Conservation (phyloP, 257 asterid genomes). For the Petunia axillaris region DNA sequence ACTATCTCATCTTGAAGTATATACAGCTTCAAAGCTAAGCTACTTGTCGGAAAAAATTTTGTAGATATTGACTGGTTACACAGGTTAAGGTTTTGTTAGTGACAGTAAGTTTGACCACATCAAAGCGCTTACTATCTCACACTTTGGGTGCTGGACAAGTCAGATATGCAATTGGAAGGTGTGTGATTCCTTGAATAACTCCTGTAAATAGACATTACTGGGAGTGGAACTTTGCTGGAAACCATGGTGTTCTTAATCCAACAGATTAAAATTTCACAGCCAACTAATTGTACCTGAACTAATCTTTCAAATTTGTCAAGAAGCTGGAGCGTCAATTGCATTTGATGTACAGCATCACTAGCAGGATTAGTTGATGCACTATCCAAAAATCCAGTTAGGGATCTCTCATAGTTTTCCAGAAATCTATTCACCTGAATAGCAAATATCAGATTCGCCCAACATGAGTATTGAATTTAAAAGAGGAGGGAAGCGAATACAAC, state of each 20-base stretch:
- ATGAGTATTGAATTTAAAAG: background rate
- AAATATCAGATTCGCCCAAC: background rate
- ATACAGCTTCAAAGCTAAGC: too few relatives aligned
- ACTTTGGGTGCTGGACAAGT: background rate
- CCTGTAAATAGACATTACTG: background rate
- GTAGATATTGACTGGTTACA: too few relatives aligned
- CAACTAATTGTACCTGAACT: constrained; percentile 55
- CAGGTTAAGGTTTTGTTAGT: too few relatives aligned
- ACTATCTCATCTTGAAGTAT: background rate
- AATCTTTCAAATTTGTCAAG: constrained; percentile 70
- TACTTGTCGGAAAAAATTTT: too few relatives aligned
- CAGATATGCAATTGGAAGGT: background rate
- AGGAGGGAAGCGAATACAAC: background rate
- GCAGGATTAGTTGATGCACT: constrained; percentile 83
- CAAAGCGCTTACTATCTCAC: too few relatives aligned
- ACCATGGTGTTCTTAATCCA: background rate
- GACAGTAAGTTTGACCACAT: too few relatives aligned
- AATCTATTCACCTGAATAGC: constrained; percentile 70
- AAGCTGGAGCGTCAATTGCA: constrained; percentile 60
- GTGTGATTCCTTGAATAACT: background rate
- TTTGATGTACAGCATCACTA: constrained; percentile 69
- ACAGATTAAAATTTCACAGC: background rate
- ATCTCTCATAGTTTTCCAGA: constrained; percentile 87
- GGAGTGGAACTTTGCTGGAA: too few relatives aligned
- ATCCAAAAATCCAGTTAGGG: constrained; percentile 91